phyloP scores from a whole-genome alignment of 106 monocot species.

The Platanthera guangdongensis region DNA sequence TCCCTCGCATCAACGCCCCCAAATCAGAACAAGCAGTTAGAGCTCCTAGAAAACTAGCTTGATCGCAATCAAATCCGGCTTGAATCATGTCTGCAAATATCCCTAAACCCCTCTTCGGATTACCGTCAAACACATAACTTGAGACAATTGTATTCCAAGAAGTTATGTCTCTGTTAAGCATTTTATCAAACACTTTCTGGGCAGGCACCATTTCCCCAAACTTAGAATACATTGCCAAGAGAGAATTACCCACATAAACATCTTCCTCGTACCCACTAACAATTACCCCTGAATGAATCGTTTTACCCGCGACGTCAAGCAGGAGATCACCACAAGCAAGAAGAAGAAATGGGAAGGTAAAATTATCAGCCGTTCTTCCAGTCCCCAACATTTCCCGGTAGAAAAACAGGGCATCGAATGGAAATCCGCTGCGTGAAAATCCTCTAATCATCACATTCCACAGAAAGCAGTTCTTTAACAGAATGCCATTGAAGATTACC shows the following conservation, averaged over 20 bases:
- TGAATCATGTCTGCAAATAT: constrained; percentile 10
- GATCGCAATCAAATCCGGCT: constrained; percentile 9
- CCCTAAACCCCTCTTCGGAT: constrained; percentile 15
- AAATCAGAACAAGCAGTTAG: constrained; percentile 43
- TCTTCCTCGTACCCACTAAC: constrained; percentile 29
- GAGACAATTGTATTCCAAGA: constrained; percentile 47
- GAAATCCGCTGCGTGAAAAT: constrained; percentile 24
- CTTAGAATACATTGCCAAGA: constrained; percentile 34
- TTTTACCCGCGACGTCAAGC: constrained; percentile 21
- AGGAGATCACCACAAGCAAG: constrained; percentile 47
- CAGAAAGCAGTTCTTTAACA: constrained; percentile 30
- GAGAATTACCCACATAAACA: constrained; percentile 39
- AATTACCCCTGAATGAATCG: constrained; percentile 31
- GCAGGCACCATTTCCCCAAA: constrained; percentile 34
- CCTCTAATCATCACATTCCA: constrained; percentile 55
- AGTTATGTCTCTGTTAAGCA: constrained; percentile 28
- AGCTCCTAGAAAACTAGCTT: constrained; percentile 28
- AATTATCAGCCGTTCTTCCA: constrained; percentile 35
- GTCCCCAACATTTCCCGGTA: constrained; percentile 32
- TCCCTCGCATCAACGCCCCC: constrained; percentile 27
- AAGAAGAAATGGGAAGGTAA: constrained; percentile 52
- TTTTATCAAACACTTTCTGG: constrained; percentile 35
- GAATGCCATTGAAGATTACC: constrained; percentile 19
- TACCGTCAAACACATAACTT: constrained; percentile 25
- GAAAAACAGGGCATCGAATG: constrained; percentile 18